Evolutionary conservation across 2,329 filamentous ascomycete species (phyloP).

Genomic region (Intubia oerlemansii): DNA sequence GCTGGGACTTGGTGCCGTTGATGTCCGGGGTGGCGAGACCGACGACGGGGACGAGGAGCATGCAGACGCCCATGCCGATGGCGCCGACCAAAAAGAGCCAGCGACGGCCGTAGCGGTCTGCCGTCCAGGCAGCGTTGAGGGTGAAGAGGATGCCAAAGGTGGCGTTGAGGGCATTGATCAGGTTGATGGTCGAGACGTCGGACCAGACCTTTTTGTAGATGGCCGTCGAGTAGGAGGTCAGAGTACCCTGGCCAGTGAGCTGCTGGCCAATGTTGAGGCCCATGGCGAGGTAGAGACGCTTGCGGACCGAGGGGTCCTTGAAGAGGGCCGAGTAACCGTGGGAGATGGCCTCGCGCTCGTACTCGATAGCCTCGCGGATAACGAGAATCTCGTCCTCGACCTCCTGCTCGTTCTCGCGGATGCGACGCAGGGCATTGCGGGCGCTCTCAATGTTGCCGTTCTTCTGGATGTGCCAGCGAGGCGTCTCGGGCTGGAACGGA

Average conservation of each 20-base stretch:
- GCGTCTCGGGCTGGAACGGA: conserved; percentile 45
- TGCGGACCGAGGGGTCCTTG: conserved; percentile 47
- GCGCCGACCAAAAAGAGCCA: conserved; percentile 48
- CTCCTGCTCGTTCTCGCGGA: conserved; percentile 42
- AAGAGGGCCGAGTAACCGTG: conserved; percentile 42
- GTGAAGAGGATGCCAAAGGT: conserved; percentile 55
- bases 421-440: conserved; percentile 30
- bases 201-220: conserved; percentile 54
- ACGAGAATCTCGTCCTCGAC: conserved; percentile 43
- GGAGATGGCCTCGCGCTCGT: conserved; percentile 48
- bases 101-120: conserved; percentile 49
- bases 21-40: conserved; percentile 24
- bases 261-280: conserved; percentile 51
- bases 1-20: conserved; percentile 27
- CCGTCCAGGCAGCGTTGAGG: conserved; percentile 51
- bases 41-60: conserved; percentile 37
- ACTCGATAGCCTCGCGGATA: conserved; percentile 48
- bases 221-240: conserved; percentile 53
- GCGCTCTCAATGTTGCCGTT: conserved; percentile 38
- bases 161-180: conserved; percentile 56
- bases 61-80: conserved; percentile 46
- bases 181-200: conserved; percentile 34
- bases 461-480: conserved; percentile 45
- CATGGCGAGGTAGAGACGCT: conserved; percentile 42
- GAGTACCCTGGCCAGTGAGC: conserved; percentile 48